These are phyloP conservation scores for Venturiaceae sp. DNA, from an alignment of 2,329 filamentous ascomycete genomes.

Conservation along the genomic window DNA sequence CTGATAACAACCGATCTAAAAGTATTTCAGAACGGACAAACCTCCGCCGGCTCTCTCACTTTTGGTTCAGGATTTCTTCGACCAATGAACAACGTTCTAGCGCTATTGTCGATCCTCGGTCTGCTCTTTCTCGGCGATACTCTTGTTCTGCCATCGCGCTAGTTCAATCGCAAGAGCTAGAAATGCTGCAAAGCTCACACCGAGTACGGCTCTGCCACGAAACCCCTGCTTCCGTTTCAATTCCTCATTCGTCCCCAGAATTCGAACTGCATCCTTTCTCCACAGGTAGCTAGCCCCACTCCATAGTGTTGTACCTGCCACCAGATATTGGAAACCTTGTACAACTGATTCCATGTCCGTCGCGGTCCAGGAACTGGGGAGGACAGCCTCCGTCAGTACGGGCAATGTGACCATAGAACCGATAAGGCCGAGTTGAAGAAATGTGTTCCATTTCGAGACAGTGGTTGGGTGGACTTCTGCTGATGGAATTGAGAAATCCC, in stretches of 20 bases:
- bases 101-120: not conserved
- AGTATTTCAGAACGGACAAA: not conserved
- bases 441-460: slow-evolving; percentile 86
- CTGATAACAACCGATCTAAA: not conserved
- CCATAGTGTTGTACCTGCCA: slow-evolving; percentile 85
- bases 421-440: slow-evolving; percentile 78
- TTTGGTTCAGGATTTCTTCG: not conserved
- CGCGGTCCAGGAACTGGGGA: slow-evolving; percentile 45
- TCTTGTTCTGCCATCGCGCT: not conserved
- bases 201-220: slow-evolving; percentile 37
- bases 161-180: slow-evolving; percentile 25
- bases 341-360: slow-evolving; percentile 24
- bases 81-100: not conserved
- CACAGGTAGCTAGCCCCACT: slow-evolving; percentile 89
- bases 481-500: slow-evolving; percentile 90
- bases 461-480: slow-evolving; percentile 76
- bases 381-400: not conserved
- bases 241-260: slow-evolving; percentile 46
- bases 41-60: not conserved
- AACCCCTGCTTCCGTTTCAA: slow-evolving; percentile 38
- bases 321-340: slow-evolving; percentile 55
- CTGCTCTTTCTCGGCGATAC: not conserved
- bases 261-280: slow-evolving; percentile 85
- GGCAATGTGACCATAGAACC: slow-evolving; percentile 76
- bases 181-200: slow-evolving; percentile 33